phyloP scores from a whole-genome alignment of 2,329 filamentous ascomycete species.

The Blumeria graminis region DNA sequence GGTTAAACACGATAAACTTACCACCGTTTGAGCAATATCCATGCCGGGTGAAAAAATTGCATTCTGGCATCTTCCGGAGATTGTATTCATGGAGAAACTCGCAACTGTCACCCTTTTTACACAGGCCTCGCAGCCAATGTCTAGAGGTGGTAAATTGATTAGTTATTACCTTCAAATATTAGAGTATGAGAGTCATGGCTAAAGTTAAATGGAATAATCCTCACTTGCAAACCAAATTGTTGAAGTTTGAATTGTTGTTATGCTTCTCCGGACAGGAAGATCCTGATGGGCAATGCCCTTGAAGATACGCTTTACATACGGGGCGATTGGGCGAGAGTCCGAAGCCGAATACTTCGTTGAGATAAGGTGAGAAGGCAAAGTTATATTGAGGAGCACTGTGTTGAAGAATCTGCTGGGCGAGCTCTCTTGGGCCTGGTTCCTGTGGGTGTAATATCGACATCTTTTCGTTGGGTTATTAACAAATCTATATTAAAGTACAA shows the following conservation, averaged over 20 bases:
- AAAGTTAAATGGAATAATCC: neutral
- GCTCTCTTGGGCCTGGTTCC: slow-evolving; percentile 10
- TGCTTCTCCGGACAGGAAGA: slow-evolving; percentile 63
- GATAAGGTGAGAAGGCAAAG: slow-evolving; percentile 72
- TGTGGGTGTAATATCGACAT: too few species aligned
- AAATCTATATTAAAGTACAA: too few species aligned
- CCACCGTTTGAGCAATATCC: slow-evolving; percentile 79
- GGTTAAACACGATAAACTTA: slow-evolving; percentile 5
- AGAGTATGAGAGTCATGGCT: too few species aligned
- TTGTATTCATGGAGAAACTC: slow-evolving; percentile 99
- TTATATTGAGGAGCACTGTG: slow-evolving; percentile 33
- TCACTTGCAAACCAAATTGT: slow-evolving; percentile 72
- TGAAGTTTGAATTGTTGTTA: slow-evolving; percentile 3
- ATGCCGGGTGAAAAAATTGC: slow-evolving; percentile 83
- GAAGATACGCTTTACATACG: slow-evolving; percentile 63
- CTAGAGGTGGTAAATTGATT: neutral
- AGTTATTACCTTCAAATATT: too few species aligned
- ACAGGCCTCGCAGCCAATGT: slow-evolving; percentile 88
- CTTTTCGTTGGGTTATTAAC: too few species aligned
- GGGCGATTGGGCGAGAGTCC: slow-evolving; percentile 57
- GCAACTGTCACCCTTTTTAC: slow-evolving; percentile 92
- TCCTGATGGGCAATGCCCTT: slow-evolving; percentile 70
- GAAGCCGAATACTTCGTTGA: slow-evolving; percentile 62
- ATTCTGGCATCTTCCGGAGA: slow-evolving; percentile 92
- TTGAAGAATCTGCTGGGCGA: slow-evolving; percentile 24